A percentile compares a stretch with the other conserved stretches of the same genome.
Evolutionary conservation across 1,284 basidiomycete genomes (phyloP).

Genomic region (Trichosporon inkin): DNA sequence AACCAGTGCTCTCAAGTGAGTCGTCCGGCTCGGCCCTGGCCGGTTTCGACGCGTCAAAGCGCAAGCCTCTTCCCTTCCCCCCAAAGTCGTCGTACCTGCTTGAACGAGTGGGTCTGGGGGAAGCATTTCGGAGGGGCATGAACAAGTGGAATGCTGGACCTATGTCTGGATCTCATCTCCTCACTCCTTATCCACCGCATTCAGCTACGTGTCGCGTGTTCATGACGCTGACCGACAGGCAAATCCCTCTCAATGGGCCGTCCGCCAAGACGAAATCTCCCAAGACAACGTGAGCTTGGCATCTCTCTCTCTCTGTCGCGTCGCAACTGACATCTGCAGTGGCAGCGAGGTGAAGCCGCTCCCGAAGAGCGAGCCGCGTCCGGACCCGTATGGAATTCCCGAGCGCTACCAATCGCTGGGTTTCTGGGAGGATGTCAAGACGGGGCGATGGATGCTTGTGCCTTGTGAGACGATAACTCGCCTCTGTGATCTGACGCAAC

Average conservation of each 20-base stretch:
- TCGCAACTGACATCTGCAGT: not conserved
- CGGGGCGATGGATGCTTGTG: conserved; percentile 67
- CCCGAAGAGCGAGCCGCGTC: conserved; percentile 23
- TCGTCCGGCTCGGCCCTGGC: not conserved
- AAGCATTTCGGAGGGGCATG: not conserved
- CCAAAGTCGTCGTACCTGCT: not conserved
- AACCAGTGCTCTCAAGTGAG: conserved; percentile 40
- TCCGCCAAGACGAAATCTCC: conserved; percentile 6
- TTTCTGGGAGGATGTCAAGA: conserved; percentile 55
- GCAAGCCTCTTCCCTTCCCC: not conserved
- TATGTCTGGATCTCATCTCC: not conserved
- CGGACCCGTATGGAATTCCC: conserved; percentile 23
- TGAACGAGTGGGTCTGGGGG: not conserved
- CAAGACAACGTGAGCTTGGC: conserved; percentile 11
- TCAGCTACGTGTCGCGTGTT: not conserved
- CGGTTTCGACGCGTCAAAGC: not conserved
- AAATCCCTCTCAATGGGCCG: conserved; percentile 41
- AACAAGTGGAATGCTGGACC: not conserved
- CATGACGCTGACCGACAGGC: conserved; percentile 25
- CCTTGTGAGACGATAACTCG: conserved; percentile 57
- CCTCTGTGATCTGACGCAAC: conserved; percentile 5
- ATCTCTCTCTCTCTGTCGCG: not conserved
- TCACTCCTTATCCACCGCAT: not conserved
- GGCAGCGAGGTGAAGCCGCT: conserved; percentile 35
- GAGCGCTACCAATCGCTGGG: conserved; percentile 46